Evolutionary conservation across 1,284 basidiomycete genomes (phyloP).

Genomic region (Grifola frondosa): DNA sequence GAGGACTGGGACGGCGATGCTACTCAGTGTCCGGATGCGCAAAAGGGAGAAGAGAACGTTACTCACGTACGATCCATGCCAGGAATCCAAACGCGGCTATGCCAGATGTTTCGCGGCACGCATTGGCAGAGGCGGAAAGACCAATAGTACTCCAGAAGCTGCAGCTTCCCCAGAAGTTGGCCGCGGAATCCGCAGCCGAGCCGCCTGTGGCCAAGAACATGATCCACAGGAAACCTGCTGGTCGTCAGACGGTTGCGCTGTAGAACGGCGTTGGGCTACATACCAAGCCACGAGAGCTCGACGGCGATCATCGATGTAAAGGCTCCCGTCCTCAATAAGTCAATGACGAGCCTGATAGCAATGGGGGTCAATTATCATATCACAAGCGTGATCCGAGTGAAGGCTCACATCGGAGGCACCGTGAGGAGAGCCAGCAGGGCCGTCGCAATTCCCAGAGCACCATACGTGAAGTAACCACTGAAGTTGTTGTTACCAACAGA

Average conservation of each 20-base stretch:
- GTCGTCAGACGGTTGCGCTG: neutral
- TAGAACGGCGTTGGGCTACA: neutral
- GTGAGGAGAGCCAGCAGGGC: conserved; percentile 20
- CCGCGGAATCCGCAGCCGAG: conserved; percentile 11
- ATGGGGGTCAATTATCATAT: neutral
- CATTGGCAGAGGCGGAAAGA: conserved; percentile 6
- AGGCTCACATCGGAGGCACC: conserved; percentile 21
- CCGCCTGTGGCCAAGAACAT: conserved; percentile 18
- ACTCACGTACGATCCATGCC: conserved; percentile 17
- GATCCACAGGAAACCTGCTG: conserved; percentile 18
- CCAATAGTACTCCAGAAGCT: conserved; percentile 2
- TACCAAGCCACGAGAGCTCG: conserved; percentile 26
- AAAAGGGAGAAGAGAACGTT: neutral
- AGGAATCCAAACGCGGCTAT: conserved; percentile 17
- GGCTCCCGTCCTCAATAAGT: conserved; percentile 18
- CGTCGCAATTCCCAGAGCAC: conserved; percentile 22
- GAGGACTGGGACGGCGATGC: conserved; percentile 7
- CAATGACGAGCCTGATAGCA: conserved; percentile 18
- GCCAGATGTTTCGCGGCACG: conserved; percentile 17
- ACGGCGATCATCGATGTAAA: conserved; percentile 28
- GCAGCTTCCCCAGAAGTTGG: conserved; percentile 15
- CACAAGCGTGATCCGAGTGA: no score
- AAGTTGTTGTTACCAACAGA: neutral
- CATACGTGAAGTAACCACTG: conserved; percentile 18
- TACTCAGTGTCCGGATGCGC: no score